Base-by-base conservation (phyloP, 2,329 filamentous ascomycete species). In the Nannizziopsis arthrosporioides region DNA sequence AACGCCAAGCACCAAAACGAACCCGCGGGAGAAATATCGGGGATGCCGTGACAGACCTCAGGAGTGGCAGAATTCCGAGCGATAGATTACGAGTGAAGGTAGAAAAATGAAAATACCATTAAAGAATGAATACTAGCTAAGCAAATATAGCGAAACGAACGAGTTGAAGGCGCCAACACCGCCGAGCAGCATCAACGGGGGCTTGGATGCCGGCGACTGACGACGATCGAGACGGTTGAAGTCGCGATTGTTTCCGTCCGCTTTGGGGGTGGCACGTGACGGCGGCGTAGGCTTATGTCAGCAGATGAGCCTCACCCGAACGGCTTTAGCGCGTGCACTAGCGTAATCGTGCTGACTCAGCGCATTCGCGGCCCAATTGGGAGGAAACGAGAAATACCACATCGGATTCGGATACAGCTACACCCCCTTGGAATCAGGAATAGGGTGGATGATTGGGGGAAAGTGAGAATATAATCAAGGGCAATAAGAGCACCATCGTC, bases 1-100 rank as follows among this genome's bases (percentile, higher is more conserved):
- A 37, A 42, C 36, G 45, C 45, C 45, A 47, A 47, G 45, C 45
- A 42, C 39, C 5, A 36, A 34, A 42, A 47, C 38, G 45, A 47
- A 37, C 3, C 17, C 35, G 37, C 17, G 45, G 38, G 38, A 47
- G n/a, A 46, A 40, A n/a, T 27, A 27, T 42, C 43, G 44, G 44
- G 15, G 36, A 40, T 31, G 43, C 9, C n/a, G 36, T 15, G 19
- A 14, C 18, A 30, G 17, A 36, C 22, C 39, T 19, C 35, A 39
- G 12, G 14, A 8, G 44, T 19, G 18, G 34, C n/a, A 1, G 35
- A 5, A 15, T 37, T 10, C 10, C n/a, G 4, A 17, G 36, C 11
- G 36, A n/a, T 5, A 19, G 10, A 12, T 27, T 22, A 31, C 11
- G 5, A 10, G n/a, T n/a, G 5, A 32, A 14, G 6, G 14, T 14